Base-by-base conservation (phyloP, 1,284 basidiomycete genomes). In the Macrocystidia cucumis region DNA sequence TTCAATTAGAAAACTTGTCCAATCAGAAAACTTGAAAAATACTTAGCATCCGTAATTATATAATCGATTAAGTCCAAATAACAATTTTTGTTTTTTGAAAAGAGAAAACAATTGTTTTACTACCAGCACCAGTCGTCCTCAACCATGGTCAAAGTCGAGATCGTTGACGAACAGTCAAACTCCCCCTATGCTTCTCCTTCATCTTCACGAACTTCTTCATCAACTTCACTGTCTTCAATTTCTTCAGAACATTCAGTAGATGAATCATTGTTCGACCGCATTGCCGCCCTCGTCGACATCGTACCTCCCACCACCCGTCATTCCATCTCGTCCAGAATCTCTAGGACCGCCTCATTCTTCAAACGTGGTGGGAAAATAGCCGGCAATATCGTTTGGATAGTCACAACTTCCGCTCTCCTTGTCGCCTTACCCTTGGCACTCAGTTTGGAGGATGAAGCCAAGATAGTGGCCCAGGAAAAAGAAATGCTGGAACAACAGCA, bases 391-490 rank as follows among this genome's bases (percentile, higher is more conserved):
- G 86, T 91, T 35, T 98, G 95, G 95, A 76, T 97, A 45, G 70
- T 95, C 54, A 95, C 91, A 39, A 98, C 95, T 11, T 91, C 84
- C 31, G 91, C 92, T 1, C 69, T 98, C 32, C 76, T 98, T 40
- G 83, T 98, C 33, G 96, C 90, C 5, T 71, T 98, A 32, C 95
- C 95, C 18, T 73, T 97, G 46, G 91, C 92, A 1, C 72, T 98
- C 46, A 86, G 83, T 38, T 73, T 98, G 45, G 95, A 98, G 62
- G 95, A 96, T 61, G 95, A 98, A 67, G 85, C 87, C 34, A 91
- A 91, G 63, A 78, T 96, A 41, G 84, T 92, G 4, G 82, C 85
- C 39, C 93, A 98, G 64, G 95, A 98, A 65, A 85, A 89, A 65
- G 92, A 98, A 61, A 81, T 92, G 74, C 66, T 89, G 47, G 88